Evolutionary conservation across 2,329 filamentous ascomycete species (phyloP), one percentile per base, ranked within the genome.

Genomic region (Ophiocordyceps camponoti-rufipedis): DNA sequence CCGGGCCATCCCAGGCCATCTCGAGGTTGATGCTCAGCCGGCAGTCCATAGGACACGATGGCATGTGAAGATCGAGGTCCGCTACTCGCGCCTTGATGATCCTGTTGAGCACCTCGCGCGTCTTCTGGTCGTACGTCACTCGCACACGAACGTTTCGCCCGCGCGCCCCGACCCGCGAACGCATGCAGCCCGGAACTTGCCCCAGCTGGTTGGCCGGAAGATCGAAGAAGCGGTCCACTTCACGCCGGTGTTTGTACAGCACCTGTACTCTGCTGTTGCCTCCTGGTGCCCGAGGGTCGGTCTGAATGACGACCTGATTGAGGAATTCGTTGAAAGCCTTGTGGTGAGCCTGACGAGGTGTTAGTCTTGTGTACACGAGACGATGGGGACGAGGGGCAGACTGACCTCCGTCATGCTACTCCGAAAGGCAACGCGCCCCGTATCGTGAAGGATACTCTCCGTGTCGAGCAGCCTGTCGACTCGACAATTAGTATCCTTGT

Each of bases 21-120:
- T 98, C 93, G 2, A 98, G 73, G 57, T 94, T 96, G 56, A 98
- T 79, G 55, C 86, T 94, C 53, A 98, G 80, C 11, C 91, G 84
- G 63, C 87, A 94, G 62, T 98, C 91, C 56, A 95, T 84, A 3
- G 77, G 75, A 9, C 74, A 75, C 44, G 69, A 68, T 0, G 91
- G 89, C 53, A 86, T 82, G 62, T 83, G 81, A 16, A 98, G 73
- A 54, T 94, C 83, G n/a, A 95, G 66, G 58, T 98, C 87, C 28
- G 77, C 80, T 13, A 96, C 71, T n/a, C 87, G 78, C 28, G 80
- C 78, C 67, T 98, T 98, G 62, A 98, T 78, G 54, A 98, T 95
- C 60, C 85, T 87, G 48, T 79, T 81, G 11, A 89, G 63, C 2
- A 88, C 65, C 48, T 79, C 69, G 28, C 73, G 71, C 0, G 77